A percentile compares a stretch with the other conserved stretches of the same genome.
These are phyloP conservation scores for Myriosclerotinia curreyana DNA, from an alignment of 2,329 filamentous ascomycete genomes.

Conservation along the genomic window DNA sequence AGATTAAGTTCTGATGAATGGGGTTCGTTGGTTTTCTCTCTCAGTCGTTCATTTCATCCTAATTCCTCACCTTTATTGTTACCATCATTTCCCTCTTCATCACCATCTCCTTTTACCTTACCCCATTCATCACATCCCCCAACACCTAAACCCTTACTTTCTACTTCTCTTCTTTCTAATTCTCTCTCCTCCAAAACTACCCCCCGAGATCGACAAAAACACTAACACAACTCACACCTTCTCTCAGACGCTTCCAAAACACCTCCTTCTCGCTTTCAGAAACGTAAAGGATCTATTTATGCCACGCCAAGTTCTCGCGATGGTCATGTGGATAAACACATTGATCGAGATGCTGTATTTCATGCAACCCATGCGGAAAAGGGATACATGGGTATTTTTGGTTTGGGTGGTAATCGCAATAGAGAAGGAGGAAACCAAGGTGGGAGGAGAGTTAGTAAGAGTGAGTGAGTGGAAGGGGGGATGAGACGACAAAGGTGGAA, in stretches of 20 bases:
- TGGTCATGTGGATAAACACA: constrained; percentile 60
- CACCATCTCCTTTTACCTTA: constrained; percentile 10
- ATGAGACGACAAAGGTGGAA: not conserved
- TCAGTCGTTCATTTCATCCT: constrained; percentile 1
- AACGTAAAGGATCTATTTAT: constrained; percentile 66
- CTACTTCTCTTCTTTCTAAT: not conserved
- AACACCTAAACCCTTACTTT: not conserved
- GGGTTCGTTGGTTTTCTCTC: constrained; percentile 18
- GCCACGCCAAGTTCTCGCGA: constrained; percentile 63
- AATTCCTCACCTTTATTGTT: constrained; percentile 7
- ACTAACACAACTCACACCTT: not conserved
- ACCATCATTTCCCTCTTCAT: constrained; percentile 7
- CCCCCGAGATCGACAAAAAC: not conserved
- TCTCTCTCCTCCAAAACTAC: not conserved
- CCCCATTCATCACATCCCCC: constrained; percentile 13
- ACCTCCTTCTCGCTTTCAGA: constrained; percentile 55
- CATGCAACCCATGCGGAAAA: constrained; percentile 58
- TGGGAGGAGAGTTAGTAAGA: constrained; percentile 21
- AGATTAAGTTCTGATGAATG: constrained; percentile 24
- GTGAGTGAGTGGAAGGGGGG: not conserved
- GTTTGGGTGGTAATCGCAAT: not conserved
- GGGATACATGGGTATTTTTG: constrained; percentile 25
- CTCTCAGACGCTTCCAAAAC: constrained; percentile 21
- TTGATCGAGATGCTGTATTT: constrained; percentile 52
- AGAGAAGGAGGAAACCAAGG: constrained; percentile 8